Base-by-base conservation (phyloP, 371 early-diverging fungal genomes). In the Mucor plumbeus region DNA sequence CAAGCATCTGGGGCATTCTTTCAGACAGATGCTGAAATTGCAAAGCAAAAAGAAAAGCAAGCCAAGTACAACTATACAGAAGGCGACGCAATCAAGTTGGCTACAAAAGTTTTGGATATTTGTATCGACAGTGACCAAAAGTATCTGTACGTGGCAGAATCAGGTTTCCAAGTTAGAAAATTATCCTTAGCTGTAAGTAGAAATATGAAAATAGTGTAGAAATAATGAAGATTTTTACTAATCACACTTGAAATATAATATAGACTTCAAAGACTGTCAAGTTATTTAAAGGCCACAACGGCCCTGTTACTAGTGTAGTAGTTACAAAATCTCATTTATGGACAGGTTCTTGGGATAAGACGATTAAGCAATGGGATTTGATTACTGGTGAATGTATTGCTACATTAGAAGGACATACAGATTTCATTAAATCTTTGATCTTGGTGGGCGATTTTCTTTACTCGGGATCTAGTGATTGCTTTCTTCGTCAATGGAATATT, bases 311-410 rank as follows among this genome's bases (percentile, higher is more conserved):
- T 7, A 83, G 83, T 38, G 56, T 93, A 3, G 87, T 80, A 0
- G 68, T 85, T 15, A 83, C 85, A 43, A 71, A 84, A 15, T 58
- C 75, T 21, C 64, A 65, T 8, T 77, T 89, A 26, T 73, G 93
- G 67, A 94, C 94, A 3, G 91, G 93, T 53, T 92, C 92, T 3
- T 94, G 94, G 94, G 94, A 94, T 71, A 92, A 94, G 74, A 86
- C 91, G 4, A 76, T 91, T 59, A 85, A 80, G 61, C 83, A 89
- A 69, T 93, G 92, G 91, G 78, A 90, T 69, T 69, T 80, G 3
- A 78, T 75, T 77, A 87, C 87, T 10, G 79, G 81, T n/a, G 84
- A 87, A 63, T 78, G 81, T 44, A 59, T 91, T 31, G 68, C 70
- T 0, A 91, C 87, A 1, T 82, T 85, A 54, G 63, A 69, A 40